Base-by-base conservation (phyloP, 768 basidiomycete genomes). In the Lepiota brunneoincarnata region DNA sequence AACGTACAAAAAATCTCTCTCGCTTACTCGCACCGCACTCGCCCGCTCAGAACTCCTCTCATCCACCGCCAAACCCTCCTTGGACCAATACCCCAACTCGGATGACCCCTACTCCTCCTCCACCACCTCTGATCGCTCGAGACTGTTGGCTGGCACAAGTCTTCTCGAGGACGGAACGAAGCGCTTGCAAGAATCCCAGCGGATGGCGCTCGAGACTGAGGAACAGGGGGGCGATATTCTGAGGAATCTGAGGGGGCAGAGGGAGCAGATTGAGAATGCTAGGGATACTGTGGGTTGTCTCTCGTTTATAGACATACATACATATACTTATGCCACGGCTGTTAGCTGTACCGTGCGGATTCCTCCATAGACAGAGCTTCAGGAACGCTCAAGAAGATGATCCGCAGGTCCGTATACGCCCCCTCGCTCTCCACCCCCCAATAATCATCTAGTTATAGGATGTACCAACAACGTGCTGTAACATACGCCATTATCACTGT, bases 121-220 rank as follows among this genome's bases (percentile, higher is more conserved):
- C 11, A 31, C 26, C 26, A 75, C 77, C 4, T 85, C 81, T 52
- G 93, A 91, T 69, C 80, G 95, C 45, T 80, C 91, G 21, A 81
- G 93, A 9, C 70, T 98, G 37, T 76, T 98, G 36, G 76, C 84
- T 0, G 92, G 92, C 1, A 93, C 89, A 0, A 68, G 85, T 45
- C 72, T 87, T 43, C 74, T 99, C 24, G 87, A 91, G 60, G 91
- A 97, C 61, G 94, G 96, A 2, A 79, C 87, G 2, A 80, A 86
- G 57, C 78, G 97, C 37, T 69, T 99, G 49, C 86, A 93, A 59
- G 94, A 98, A 56, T 91, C 89, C 17, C 94, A 97, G 55, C 81
- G 93, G 20, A 81, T 98, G 37, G 96, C 96, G 9, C 73, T 99
- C 28, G 96, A 99, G 76, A 98, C 97, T 11, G 97, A 98, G 72